phyloP scores from a whole-genome alignment of 768 basidiomycete species.

The Mycena vitilis region DNA sequence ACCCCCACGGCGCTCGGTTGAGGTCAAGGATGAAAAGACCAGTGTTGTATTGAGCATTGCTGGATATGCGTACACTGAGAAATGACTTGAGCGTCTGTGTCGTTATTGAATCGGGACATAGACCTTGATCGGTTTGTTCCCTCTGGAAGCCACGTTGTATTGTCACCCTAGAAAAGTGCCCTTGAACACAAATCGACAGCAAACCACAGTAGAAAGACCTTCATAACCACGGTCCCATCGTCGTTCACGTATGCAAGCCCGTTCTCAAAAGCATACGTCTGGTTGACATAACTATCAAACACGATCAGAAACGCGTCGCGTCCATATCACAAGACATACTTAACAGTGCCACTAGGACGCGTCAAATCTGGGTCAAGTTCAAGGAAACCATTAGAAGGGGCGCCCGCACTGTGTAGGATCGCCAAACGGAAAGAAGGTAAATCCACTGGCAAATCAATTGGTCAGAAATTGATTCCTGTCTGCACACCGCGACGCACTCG shows the following conservation, averaged over 20 bases:
- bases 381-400: slow-evolving; percentile 24
- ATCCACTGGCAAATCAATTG: slow-evolving; percentile 52
- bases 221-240: slow-evolving; percentile 77
- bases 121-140: slow-evolving; percentile 75
- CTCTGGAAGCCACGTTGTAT: slow-evolving; percentile 64
- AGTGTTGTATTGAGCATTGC: slow-evolving; percentile 70
- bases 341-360: slow-evolving; percentile 71
- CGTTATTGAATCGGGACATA: slow-evolving; percentile 16
- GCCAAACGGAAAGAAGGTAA: slow-evolving; percentile 64
- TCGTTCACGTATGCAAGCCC: slow-evolving; percentile 68
- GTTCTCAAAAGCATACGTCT: slow-evolving; percentile 61
- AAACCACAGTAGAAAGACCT: slow-evolving; percentile 37
- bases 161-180: slow-evolving; percentile 58
- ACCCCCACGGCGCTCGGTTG: slow-evolving; percentile 89
- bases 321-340: slow-evolving; percentile 56
- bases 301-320: slow-evolving; percentile 30
- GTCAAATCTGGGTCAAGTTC: slow-evolving; percentile 29
- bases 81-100: slow-evolving; percentile 3
- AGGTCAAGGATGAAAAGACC: slow-evolving; percentile 90
- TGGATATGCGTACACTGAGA: slow-evolving; percentile 81
- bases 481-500: slow-evolving; percentile 58
- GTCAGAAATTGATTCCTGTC: neutral
- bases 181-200: neutral
- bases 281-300: slow-evolving; percentile 68
- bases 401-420: slow-evolving; percentile 78